Percentiles rank a stretch among this genome's conserved stretches.
These are phyloP conservation scores for Xanthoconium stramineum DNA, from an alignment of 768 basidiomycete genomes.

Conservation along the genomic window DNA sequence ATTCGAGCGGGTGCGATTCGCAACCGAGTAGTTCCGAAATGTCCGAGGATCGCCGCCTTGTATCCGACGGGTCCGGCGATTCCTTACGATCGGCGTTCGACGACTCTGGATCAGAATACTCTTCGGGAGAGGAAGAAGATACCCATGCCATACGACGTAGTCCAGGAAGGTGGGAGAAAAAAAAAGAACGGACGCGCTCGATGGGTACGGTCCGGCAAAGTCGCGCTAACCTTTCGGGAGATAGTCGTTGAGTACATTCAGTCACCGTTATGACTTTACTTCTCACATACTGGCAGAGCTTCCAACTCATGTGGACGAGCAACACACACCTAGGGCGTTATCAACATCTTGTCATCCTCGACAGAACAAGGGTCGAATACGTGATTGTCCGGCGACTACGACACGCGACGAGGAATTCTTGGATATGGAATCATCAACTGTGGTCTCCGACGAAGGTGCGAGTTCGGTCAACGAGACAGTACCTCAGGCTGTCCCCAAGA, in stretches of 20 bases:
- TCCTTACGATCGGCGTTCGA: slow-evolving; percentile 20
- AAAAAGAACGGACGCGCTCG: slow-evolving; percentile 6
- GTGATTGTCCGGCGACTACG: neutral
- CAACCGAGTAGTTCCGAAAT: slow-evolving; percentile 16
- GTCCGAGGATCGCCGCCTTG: slow-evolving; percentile 9
- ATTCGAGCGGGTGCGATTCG: slow-evolving; percentile 20
- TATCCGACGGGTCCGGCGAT: slow-evolving; percentile 18
- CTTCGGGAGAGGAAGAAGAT: slow-evolving; percentile 26
- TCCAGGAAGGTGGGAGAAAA: slow-evolving; percentile 5
- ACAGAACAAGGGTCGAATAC: slow-evolving; percentile 2
- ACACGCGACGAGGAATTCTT: neutral
- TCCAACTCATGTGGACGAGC: slow-evolving; percentile 11
- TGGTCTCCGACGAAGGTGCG: slow-evolving; percentile 18
- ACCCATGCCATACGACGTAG: neutral
- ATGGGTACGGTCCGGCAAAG: slow-evolving; percentile 2
- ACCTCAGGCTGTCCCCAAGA: neutral
- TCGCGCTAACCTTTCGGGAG: neutral
- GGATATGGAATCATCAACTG: slow-evolving; percentile 12
- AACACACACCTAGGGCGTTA: slow-evolving; percentile 18
- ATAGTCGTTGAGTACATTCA: slow-evolving; percentile 11
- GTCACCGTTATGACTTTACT: neutral
- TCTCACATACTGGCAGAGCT: slow-evolving; percentile 14
- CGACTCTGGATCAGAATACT: slow-evolving; percentile 33
- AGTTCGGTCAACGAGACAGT: neutral
- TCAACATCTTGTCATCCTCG: slow-evolving; percentile 3